These are phyloP conservation scores for Talaromyces islandicus DNA, from an alignment of 2,329 filamentous ascomycete genomes.

Conservation along the genomic window DNA sequence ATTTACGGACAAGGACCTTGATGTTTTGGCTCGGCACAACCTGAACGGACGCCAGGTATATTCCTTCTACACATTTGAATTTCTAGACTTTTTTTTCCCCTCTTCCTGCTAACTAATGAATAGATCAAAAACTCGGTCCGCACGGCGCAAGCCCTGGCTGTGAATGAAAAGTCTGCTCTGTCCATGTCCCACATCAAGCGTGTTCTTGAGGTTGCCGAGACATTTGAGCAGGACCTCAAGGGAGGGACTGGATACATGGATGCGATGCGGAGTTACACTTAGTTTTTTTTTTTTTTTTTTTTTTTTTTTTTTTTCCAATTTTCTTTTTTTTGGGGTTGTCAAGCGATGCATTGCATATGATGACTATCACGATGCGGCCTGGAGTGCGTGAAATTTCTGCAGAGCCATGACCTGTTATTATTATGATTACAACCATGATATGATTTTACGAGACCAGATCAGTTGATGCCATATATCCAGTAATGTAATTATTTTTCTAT, in stretches of 20 bases:
- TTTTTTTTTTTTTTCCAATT: not conserved
- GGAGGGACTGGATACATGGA: constrained; percentile 75
- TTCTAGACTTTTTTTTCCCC: too few species aligned
- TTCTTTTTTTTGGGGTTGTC: not conserved
- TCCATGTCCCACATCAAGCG: constrained; percentile 74
- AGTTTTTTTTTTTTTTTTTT: constrained; percentile 5
- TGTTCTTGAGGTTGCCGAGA: constrained; percentile 77
- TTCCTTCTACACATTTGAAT: constrained; percentile 4
- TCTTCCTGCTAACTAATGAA: constrained; percentile 6
- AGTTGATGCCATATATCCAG: not conserved
- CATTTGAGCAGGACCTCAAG: constrained; percentile 76
- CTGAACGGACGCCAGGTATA: constrained; percentile 62
- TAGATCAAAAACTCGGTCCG: constrained; percentile 85
- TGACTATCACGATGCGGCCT: not conserved
- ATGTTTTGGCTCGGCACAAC: constrained; percentile 59
- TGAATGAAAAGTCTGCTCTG: constrained; percentile 65
- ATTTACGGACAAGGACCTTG: constrained; percentile 58
- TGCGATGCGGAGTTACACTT: constrained; percentile 71
- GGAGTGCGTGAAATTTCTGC: not conserved
- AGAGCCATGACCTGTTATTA: not conserved
- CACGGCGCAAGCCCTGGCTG: constrained; percentile 74
- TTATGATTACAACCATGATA: not conserved
- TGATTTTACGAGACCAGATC: not conserved
- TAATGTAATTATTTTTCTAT: too few species aligned
- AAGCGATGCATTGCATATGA: not conserved